phyloP scores from a whole-genome alignment of 1,284 basidiomycete species.

The Porogramme epimiltina region DNA sequence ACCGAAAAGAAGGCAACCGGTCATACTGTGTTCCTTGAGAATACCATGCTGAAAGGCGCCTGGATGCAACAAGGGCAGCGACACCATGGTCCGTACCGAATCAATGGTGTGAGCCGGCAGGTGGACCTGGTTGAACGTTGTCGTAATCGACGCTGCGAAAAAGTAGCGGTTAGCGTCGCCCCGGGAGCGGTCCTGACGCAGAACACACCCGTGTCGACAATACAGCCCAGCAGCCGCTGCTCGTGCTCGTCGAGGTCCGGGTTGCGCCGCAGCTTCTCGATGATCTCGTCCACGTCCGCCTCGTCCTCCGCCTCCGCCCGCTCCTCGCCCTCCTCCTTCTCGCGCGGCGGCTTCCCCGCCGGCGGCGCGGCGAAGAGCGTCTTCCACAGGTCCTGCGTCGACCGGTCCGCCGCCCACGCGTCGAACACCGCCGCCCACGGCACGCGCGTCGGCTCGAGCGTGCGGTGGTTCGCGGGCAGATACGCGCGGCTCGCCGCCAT shows the following conservation, averaged over 20 bases:
- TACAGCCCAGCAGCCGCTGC: slow-evolving; percentile 76
- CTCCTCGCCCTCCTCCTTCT: slow-evolving; percentile 42
- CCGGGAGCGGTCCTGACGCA: slow-evolving; percentile 12
- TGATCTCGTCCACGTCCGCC: slow-evolving; percentile 62
- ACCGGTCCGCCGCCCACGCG: slow-evolving; percentile 62
- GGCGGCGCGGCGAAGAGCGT: slow-evolving; percentile 51
- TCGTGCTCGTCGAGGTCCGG: slow-evolving; percentile 77
- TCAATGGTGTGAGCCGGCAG: slow-evolving; percentile 85
- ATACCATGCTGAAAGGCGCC: slow-evolving; percentile 90
- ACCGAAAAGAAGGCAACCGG: slow-evolving; percentile 86
- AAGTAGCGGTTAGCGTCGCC: slow-evolving; percentile 15
- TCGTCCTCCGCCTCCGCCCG: slow-evolving; percentile 37
- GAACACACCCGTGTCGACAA: slow-evolving; percentile 74
- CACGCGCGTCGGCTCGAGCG: slow-evolving; percentile 58
- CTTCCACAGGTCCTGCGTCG: slow-evolving; percentile 53
- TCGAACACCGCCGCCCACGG: slow-evolving; percentile 63
- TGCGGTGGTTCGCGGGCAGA: slow-evolving; percentile 29
- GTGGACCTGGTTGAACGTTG: slow-evolving; percentile 86
- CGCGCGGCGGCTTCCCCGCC: slow-evolving; percentile 37
- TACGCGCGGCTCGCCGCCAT: slow-evolving; percentile 43
- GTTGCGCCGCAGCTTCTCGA: slow-evolving; percentile 76
- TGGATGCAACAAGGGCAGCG: slow-evolving; percentile 88
- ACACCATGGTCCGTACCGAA: slow-evolving; percentile 88
- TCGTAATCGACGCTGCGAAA: slow-evolving; percentile 66
- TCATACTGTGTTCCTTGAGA: slow-evolving; percentile 87